phyloP scores from a whole-genome alignment of 73 alveolate genomes.

The Paramecium pentaurelia region DNA sequence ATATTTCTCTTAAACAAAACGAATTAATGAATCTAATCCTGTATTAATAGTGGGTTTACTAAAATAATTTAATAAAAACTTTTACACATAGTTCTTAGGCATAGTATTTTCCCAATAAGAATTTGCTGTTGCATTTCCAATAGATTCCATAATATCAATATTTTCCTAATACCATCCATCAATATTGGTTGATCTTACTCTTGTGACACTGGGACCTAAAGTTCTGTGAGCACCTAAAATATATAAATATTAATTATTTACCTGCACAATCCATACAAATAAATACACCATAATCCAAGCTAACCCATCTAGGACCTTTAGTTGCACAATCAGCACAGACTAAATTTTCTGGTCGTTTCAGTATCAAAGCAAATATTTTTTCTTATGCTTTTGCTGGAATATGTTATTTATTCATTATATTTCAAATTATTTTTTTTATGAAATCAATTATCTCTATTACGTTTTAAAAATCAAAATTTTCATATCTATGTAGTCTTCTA shows the following conservation, averaged over 20 bases:
- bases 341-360: conserved; percentile 73
- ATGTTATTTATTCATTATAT: conserved; percentile 26
- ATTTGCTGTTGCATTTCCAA: conserved; percentile 80
- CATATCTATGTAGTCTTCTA: background rate
- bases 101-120: conserved; percentile 78
- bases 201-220: conserved; percentile 77
- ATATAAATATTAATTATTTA: background rate
- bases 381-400: conserved; percentile 44
- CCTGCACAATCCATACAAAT: conserved; percentile 82
- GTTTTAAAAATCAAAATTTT: background rate
- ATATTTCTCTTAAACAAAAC: conserved; percentile 37
- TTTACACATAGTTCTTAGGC: conserved; percentile 48
- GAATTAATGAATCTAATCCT: conserved; percentile 19
- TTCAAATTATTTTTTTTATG: background rate
- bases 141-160: conserved; percentile 70
- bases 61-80: background rate
- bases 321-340: conserved; percentile 80
- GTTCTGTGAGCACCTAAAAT: conserved; percentile 77
- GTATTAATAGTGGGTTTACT: background rate
- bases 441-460: background rate
- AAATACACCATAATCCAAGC: conserved; percentile 80
- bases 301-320: conserved; percentile 84
- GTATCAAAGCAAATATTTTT: conserved; percentile 43
- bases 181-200: conserved; percentile 78
- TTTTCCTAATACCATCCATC: conserved; percentile 79